Base-by-base conservation (phyloP, 169 alveolate genomes). In the Babesia bovis region DNA sequence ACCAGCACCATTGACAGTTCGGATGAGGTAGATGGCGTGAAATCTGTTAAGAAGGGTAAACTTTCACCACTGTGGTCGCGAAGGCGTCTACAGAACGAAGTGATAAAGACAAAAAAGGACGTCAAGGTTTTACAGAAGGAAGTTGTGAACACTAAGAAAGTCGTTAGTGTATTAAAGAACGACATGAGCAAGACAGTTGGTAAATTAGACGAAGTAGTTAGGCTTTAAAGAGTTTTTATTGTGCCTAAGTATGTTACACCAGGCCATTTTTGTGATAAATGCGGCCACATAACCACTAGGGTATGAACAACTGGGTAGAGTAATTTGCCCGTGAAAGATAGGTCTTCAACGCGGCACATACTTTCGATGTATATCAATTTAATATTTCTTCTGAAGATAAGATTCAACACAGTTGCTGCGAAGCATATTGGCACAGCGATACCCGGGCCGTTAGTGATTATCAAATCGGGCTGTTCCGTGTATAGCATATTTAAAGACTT, bases 381-480 rank as follows among this genome's bases (percentile, higher is more conserved):
- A 40, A 73, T 44, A 13, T 51, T 68, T 58, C 58, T 56, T 19
- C 40, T 33, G 7, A 76, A n/a, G 17, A 36, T 42, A 25, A 60
- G 82, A 19, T 78, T 78, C 28, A 69, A 19, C 15, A 55, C 28
- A 28, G 45, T 30, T 1, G 77, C 60, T 3, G 82, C 70, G 28
- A 44, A 44, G 66, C 81, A 69, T 17, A 68, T 40, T 3, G 82
- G 82, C 50, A 77, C 82, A 9, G 82, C 66, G 26, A 77, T 50
- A 26, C 82, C 85, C 0, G 85, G 85, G n/a, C 85, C 85, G 25
- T 77, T 77, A 21, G 82, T 56, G 3, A 77, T 68, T 30, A 74
- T 74, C 4, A 77, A 15, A 50, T 77, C 75, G 10, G 85, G 82
- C 25, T 33, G 5, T 3, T 66, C 10, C n/a, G 35, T 67, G 53